Conservation (phyloP, 306 rosid genomes). For the Citrullus mucosospermus region DNA sequence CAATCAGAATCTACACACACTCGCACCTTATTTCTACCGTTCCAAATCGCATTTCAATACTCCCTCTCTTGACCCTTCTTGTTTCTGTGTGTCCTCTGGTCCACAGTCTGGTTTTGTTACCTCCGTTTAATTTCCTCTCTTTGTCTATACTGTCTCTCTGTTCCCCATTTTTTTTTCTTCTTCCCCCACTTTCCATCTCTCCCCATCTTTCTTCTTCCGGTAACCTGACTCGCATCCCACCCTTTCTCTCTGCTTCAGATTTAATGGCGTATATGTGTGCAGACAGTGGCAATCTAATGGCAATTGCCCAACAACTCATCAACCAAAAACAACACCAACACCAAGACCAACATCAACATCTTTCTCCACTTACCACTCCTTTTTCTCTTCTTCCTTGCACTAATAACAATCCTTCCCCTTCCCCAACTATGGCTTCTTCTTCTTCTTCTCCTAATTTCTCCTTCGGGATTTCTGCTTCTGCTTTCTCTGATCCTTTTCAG, state of each 20-base stretch:
- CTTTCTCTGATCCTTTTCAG: slow-evolving; percentile 62
- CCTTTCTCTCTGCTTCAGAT: not conserved
- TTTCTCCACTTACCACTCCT: slow-evolving; percentile 16
- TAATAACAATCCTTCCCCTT: not conserved
- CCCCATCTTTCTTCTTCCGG: not conserved
- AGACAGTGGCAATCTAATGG: slow-evolving; percentile 95
- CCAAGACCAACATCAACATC: slow-evolving; percentile 15
- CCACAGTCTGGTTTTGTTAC: not conserved
- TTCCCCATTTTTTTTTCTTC: too few relatives aligned
- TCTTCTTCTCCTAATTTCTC: slow-evolving; percentile 20
- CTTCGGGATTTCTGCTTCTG: slow-evolving; percentile 23
- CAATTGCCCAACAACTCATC: slow-evolving; percentile 91
- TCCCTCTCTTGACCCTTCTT: not conserved
- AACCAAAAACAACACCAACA: slow-evolving; percentile 80
- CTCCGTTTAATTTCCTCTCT: not conserved
- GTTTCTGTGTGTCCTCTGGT: not conserved
- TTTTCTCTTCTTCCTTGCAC: slow-evolving; percentile 51
- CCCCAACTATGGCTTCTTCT: not conserved
- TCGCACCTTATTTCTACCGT: not conserved
- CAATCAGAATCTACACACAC: not conserved
- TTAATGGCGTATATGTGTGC: slow-evolving; percentile 77
- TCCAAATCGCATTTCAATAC: not conserved
- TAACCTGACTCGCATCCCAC: not conserved
- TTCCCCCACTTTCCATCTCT: not conserved
- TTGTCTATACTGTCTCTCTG: too few relatives aligned